phyloP scores from a whole-genome alignment of 2,329 filamentous ascomycete species.

The Lachnellula occidentalis region DNA sequence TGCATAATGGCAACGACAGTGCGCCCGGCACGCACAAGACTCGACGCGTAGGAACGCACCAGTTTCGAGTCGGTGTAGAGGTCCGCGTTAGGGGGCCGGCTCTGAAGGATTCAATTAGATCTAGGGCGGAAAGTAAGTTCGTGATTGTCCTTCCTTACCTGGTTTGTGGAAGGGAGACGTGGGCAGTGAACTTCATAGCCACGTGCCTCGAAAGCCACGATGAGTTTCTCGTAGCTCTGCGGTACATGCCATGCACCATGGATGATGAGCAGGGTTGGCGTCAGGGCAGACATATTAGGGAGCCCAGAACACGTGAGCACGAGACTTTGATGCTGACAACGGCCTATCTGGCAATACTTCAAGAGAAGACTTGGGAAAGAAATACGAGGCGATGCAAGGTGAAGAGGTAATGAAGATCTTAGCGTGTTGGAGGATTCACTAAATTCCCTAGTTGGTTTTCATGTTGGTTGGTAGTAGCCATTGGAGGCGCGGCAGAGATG shows the following conservation, averaged over 20 bases:
- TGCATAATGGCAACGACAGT: constrained; percentile 9
- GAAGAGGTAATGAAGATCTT: too few relatives aligned
- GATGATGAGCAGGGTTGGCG: constrained; percentile 5
- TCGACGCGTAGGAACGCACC: constrained; percentile 3
- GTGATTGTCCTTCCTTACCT: not conserved
- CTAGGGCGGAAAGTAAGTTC: not conserved
- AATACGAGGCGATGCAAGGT: too few relatives aligned
- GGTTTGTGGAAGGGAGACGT: constrained; percentile 5
- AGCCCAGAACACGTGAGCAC: too few relatives aligned
- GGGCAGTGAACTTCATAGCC: constrained; percentile 11
- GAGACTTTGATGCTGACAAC: too few relatives aligned
- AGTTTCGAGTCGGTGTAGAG: constrained; percentile 5
- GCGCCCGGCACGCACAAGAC: not conserved
- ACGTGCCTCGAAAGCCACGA: not conserved
- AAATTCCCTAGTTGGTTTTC: too few relatives aligned
- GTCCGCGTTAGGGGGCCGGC: constrained; percentile 9
- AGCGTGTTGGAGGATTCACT: too few relatives aligned
- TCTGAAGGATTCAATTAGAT: not conserved
- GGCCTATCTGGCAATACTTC: too few relatives aligned
- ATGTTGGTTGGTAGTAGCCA: too few relatives aligned
- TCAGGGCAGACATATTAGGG: not conserved
- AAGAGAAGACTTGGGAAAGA: too few relatives aligned
- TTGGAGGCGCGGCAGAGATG: too few relatives aligned
- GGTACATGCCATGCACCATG: constrained; percentile 9
- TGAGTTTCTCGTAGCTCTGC: constrained; percentile 8